Base-by-base conservation (phyloP, 1,284 basidiomycete genomes). In the Sporisorium iseilematis-ciliati region DNA sequence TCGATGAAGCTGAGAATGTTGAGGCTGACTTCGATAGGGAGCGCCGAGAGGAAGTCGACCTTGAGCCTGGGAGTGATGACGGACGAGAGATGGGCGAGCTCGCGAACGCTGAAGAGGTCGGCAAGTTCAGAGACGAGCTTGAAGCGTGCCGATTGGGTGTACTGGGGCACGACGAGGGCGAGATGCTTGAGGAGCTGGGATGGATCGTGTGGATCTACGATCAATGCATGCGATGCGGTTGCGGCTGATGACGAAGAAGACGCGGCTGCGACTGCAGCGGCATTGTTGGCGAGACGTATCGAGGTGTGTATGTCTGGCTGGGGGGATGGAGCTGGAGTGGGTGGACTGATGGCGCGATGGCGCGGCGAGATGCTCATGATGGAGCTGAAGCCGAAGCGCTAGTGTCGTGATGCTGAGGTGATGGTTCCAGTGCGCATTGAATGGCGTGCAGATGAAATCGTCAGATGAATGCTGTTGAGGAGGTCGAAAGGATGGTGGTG, bases 1-100 rank as follows among this genome's bases (percentile, higher is more conserved):
- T 95, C 91, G 53, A 98, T 88, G 85, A 92, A 96, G 77, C 88
- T 87, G 56, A 98, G 88, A 58, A 96, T 90, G 81, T 94, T 90
- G 26, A 97, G 86, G 0, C 91, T 89, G 35, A 99, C 88, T 85
- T 99, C 96, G 18, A 90, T 87, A 0, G 96, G 96, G 1, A 98
- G 88, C 29, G 91, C 90, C 5, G 88, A 87, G 25, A 97, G 88
- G 83, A 96, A 95, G 84, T 98, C 95, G 7, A 93, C 90, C 82
- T 92, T 92, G 76, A 97, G 90, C 33, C 92, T 89, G 0, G 94
- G 93, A 0, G 91, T 88, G 83, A 97, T 92, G 57, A 87, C 85
- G 23, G 86, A 88, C 0, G 92, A 92, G 61, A 97, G 88, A 82
- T 91, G 92, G 16, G 92, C 88, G 14, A 97, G 90, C 80, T 97